Percentiles rank a stretch among this genome's conserved stretches.
These are phyloP conservation scores for Albugo laibachii DNA, from an alignment of 352 stramenopile genomes.

Conservation along the genomic window DNA sequence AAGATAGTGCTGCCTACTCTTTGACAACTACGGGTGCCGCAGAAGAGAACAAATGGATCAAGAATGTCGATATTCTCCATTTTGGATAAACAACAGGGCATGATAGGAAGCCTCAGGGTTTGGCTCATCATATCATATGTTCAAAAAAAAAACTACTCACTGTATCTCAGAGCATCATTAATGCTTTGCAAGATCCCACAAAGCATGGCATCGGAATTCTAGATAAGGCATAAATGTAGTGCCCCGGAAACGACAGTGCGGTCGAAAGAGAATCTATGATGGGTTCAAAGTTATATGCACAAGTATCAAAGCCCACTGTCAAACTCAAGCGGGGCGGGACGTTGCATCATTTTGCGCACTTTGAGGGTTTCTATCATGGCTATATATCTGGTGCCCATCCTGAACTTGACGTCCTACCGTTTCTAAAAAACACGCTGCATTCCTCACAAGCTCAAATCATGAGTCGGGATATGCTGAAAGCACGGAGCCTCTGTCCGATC, in stretches of 20 bases:
- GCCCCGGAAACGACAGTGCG: conserved; percentile 19
- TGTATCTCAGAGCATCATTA: conserved; percentile 16
- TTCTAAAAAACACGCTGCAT: too few relatives aligned
- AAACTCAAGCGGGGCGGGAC: too few relatives aligned
- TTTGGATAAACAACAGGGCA: conserved; percentile 27
- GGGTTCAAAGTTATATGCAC: background rate
- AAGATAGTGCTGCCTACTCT: background rate
- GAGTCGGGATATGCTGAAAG: too few relatives aligned
- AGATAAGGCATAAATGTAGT: conserved; percentile 15
- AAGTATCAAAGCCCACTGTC: too few relatives aligned
- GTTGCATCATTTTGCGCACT: too few relatives aligned
- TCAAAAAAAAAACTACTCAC: conserved; percentile 22
- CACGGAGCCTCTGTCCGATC: too few relatives aligned
- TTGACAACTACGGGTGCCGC: conserved; percentile 21
- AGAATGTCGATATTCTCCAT: conserved; percentile 33
- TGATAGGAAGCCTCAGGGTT: conserved; percentile 14
- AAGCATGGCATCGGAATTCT: conserved; percentile 6
- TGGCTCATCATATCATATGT: conserved; percentile 20
- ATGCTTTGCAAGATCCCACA: conserved; percentile 6
- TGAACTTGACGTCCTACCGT: too few relatives aligned
- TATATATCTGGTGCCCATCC: too few relatives aligned
- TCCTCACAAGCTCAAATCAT: too few relatives aligned
- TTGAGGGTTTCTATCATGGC: too few relatives aligned
- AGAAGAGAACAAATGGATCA: conserved; percentile 29
- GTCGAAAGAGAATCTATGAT: background rate